These are phyloP conservation scores for Symbiodinium natans DNA, from an alignment of 73 alveolate genomes.

Conservation along the genomic window DNA sequence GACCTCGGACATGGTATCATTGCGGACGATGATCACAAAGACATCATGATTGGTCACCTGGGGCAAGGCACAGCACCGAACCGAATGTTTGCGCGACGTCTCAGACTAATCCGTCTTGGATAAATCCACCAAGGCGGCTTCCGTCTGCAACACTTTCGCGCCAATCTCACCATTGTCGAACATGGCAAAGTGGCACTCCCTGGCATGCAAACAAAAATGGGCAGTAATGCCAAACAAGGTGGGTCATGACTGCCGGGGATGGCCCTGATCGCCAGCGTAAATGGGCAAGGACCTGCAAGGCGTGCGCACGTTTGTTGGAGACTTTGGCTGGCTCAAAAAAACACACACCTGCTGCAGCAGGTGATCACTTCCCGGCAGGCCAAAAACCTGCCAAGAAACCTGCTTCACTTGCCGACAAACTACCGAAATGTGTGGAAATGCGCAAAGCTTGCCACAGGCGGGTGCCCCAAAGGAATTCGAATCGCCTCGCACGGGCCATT, in stretches of 20 bases:
- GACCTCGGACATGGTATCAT: background rate
- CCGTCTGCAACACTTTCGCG: conserved; percentile 64
- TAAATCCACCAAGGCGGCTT: background rate
- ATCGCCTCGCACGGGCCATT: background rate
- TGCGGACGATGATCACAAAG: conserved; percentile 45
- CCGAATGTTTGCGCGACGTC: too few species aligned
- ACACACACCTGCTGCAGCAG: background rate
- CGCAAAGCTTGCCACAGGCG: background rate
- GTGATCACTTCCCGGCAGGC: background rate
- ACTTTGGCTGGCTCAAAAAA: too few species aligned
- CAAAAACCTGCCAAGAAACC: background rate
- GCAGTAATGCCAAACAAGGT: too few species aligned
- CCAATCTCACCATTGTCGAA: conserved; percentile 87
- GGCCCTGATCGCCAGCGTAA: background rate
- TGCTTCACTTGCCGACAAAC: too few species aligned
- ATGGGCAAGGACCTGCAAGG: background rate
- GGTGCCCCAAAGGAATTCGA: background rate
- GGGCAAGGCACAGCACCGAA: too few species aligned
- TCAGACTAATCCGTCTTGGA: too few species aligned
- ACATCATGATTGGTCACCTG: conserved; percentile 85
- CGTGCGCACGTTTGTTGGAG: too few species aligned
- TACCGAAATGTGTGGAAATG: too few species aligned
- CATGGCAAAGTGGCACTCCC: conserved; percentile 14
- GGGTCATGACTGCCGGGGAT: background rate
- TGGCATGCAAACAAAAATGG: background rate